A percentile compares a stretch with the other conserved stretches of the same genome.
Conservation (phyloP, 208 protist species). For the Trypanosoma scelopori region DNA sequence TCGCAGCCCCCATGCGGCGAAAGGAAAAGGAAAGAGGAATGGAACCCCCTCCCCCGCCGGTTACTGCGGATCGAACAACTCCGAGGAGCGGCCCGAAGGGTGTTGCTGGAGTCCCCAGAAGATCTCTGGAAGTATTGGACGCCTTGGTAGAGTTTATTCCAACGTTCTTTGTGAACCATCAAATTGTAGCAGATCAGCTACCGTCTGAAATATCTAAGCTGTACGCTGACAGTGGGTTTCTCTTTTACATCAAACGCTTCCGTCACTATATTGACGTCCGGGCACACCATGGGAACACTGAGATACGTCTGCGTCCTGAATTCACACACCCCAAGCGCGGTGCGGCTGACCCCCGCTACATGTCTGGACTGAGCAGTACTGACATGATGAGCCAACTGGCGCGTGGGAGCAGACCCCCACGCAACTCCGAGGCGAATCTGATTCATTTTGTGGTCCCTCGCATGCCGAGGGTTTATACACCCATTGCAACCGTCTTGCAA, state of each 20-base stretch:
- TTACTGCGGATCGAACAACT: not conserved
- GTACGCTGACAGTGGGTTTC: conserved; percentile 51
- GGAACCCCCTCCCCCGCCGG: conserved; percentile 28
- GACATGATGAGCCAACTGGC: conserved; percentile 22
- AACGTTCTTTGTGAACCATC: conserved; percentile 69
- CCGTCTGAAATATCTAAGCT: conserved; percentile 47
- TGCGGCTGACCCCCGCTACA: conserved; percentile 51
- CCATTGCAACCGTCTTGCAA: conserved; percentile 67
- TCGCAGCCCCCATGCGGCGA: not conserved
- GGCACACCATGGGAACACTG: conserved; percentile 37
- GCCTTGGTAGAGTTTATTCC: conserved; percentile 74
- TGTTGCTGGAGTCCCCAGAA: conserved; percentile 24
- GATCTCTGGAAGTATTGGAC: conserved; percentile 54
- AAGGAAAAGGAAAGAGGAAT: not conserved
- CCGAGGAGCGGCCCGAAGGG: not conserved
- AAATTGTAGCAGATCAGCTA: conserved; percentile 48
- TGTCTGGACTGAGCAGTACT: conserved; percentile 11
- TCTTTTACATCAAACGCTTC: conserved; percentile 73
- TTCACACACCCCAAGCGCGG: conserved; percentile 76
- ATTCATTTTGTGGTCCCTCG: conserved; percentile 58
- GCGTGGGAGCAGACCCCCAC: conserved; percentile 46
- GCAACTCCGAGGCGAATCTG: conserved; percentile 79
- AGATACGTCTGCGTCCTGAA: conserved; percentile 61
- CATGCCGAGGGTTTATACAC: conserved; percentile 62
- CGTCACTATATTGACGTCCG: conserved; percentile 79